Percentiles rank a stretch among this genome's conserved stretches.
Conservation (phyloP, 1,284 basidiomycete species). For the Ustilago sp. region DNA sequence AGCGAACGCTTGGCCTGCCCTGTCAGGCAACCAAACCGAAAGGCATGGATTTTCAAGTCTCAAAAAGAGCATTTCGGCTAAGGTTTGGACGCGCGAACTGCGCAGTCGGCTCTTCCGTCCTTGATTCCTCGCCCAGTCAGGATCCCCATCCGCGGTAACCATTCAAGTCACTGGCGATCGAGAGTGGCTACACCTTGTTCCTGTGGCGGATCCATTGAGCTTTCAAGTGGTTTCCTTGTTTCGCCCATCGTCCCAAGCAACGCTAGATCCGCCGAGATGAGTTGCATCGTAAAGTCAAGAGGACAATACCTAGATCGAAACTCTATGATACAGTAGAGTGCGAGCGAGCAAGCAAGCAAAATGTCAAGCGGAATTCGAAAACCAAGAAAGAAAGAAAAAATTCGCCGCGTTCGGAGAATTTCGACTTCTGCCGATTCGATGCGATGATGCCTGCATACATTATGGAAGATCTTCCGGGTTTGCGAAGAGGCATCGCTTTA, state of each 20-base stretch:
- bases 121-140: not conserved
- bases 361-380: not conserved
- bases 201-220: not conserved
- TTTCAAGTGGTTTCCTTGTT: not conserved
- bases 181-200: not conserved
- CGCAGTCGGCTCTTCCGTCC: conserved; percentile 11
- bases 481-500: not conserved
- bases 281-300: not conserved
- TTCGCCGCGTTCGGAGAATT: conserved; percentile 11
- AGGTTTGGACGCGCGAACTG: not conserved
- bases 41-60: not conserved
- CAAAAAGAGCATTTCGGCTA: conserved; percentile 21
- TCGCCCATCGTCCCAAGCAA: not conserved
- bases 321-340: not conserved
- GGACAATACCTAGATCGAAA: not conserved
- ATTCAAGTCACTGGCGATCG: not conserved
- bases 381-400: not conserved
- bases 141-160: not conserved
- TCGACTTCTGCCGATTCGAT: conserved; percentile 1
- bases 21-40: conserved; percentile 2
- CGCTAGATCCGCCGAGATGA: conserved; percentile 1
- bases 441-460: not conserved
- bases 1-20: not conserved
- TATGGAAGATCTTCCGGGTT: not conserved
- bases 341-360: not conserved